Evolutionary conservation across 2,329 filamentous ascomycete species (phyloP).

Genomic region (Phoma sp.): DNA sequence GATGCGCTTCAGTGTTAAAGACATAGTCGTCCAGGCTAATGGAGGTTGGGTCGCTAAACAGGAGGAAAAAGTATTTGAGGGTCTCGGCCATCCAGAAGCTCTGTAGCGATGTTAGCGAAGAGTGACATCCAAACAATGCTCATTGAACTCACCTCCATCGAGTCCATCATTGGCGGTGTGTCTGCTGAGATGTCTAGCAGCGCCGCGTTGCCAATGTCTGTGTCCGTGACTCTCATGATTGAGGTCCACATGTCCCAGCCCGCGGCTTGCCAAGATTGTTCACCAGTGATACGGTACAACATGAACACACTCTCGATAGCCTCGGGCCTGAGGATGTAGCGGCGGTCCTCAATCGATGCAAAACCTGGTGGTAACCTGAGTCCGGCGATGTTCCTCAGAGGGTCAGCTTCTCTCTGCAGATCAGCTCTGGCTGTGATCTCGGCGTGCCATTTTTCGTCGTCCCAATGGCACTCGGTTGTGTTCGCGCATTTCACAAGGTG

Average conservation of each 20-base stretch:
- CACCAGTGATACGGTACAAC: conserved; percentile 65
- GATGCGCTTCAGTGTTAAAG: conserved; percentile 58
- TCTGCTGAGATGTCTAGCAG: conserved; percentile 51
- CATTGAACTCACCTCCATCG: conserved; percentile 50
- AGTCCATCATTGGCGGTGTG: conserved; percentile 48
- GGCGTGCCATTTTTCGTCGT: conserved; percentile 58
- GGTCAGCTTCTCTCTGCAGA: conserved; percentile 35
- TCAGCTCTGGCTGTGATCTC: conserved; percentile 39
- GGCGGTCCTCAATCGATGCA: conserved; percentile 50
- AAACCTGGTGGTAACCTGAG: conserved; percentile 53
- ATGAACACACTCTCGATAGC: conserved; percentile 68
- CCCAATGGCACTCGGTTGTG: conserved; percentile 57
- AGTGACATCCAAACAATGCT: not conserved
- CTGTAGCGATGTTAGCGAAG: conserved; percentile 26
- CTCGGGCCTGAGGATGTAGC: conserved; percentile 60
- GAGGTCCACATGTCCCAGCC: conserved; percentile 60
- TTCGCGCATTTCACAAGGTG: conserved; percentile 58
- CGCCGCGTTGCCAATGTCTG: conserved; percentile 54
- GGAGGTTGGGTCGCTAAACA: conserved; percentile 52
- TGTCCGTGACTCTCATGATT: conserved; percentile 52
- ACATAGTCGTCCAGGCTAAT: conserved; percentile 55
- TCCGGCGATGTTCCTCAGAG: conserved; percentile 45
- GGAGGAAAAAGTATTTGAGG: conserved; percentile 57
- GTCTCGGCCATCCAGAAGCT: conserved; percentile 59
- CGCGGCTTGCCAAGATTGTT: conserved; percentile 52